Percentiles rank a stretch among this genome's conserved stretches.
phyloP scores from a whole-genome alignment of 805 yeast genomes.

The Candida morakotiae region DNA sequence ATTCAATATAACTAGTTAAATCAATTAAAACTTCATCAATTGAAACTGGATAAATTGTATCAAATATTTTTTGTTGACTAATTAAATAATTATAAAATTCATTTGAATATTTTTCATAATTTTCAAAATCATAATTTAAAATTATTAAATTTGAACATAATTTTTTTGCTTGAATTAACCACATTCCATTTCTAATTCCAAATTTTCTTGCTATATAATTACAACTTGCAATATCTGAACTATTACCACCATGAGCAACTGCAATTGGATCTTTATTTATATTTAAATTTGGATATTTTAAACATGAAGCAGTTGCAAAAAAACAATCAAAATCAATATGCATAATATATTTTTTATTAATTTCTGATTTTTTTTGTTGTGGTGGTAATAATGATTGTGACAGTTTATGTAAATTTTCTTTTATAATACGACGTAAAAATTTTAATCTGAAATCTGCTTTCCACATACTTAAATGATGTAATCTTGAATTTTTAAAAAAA shows the following conservation, averaged over 20 bases:
- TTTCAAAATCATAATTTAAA: conserved; percentile 69
- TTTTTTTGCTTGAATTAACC: conserved; percentile 65
- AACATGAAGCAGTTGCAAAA: conserved; percentile 80
- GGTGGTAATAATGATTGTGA: neutral
- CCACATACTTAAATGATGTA: conserved; percentile 88
- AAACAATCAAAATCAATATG: conserved; percentile 95
- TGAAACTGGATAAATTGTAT: conserved; percentile 70
- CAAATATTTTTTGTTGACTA: conserved; percentile 40
- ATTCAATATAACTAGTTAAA: conserved; percentile 30
- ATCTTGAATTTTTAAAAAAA: conserved; percentile 76
- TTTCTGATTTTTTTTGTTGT: neutral
- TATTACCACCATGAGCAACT: conserved; percentile 57
- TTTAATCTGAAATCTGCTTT: conserved; percentile 66
- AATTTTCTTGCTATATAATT: conserved; percentile 78
- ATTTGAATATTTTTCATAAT: conserved; percentile 64
- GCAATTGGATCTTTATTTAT: conserved; percentile 50
- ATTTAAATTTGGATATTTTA: conserved; percentile 50
- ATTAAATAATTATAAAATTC: conserved; percentile 60
- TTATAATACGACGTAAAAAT: conserved; percentile 49
- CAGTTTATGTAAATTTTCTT: conserved; percentile 10
- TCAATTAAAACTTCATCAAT: conserved; percentile 90
- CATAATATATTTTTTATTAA: conserved; percentile 38
- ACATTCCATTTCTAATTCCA: conserved; percentile 88
- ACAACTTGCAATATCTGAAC: conserved; percentile 87
- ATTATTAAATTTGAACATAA: conserved; percentile 64